Percentiles rank a stretch among this genome's conserved stretches.
Conservation (phyloP, 2,329 filamentous ascomycete species). For the Seiridium unicorne region DNA sequence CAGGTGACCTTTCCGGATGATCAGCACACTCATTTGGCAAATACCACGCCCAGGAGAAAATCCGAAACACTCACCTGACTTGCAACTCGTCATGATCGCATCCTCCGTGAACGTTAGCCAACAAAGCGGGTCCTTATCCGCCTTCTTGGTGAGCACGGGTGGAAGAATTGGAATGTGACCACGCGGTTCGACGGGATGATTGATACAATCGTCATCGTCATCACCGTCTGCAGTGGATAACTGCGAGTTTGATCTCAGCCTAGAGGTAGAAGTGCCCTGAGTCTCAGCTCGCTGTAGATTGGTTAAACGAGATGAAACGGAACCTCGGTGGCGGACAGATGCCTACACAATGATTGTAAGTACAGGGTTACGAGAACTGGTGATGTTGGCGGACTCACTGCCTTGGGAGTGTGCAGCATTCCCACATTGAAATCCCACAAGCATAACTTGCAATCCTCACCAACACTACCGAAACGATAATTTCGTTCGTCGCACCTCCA, state of each 20-base stretch:
- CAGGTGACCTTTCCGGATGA: constrained; percentile 59
- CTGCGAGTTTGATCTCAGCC: constrained; percentile 70
- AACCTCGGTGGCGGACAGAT: constrained; percentile 55
- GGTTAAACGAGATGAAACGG: constrained; percentile 49
- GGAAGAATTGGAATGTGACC: constrained; percentile 82
- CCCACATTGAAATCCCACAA: constrained; percentile 98
- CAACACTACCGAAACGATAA: constrained; percentile 94
- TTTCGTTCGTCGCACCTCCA: constrained; percentile 96
- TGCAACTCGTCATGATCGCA: constrained; percentile 88
- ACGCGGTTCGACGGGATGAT: constrained; percentile 83
- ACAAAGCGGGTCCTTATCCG: constrained; percentile 82
- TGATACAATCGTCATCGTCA: constrained; percentile 59
- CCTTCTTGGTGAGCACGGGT: constrained; percentile 83
- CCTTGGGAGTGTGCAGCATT: constrained; percentile 90
- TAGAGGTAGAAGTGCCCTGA: constrained; percentile 53
- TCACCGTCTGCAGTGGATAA: constrained; percentile 45
- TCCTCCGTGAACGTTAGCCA: constrained; percentile 95
- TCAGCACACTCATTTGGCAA: background rate
- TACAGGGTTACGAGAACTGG: constrained; percentile 11
- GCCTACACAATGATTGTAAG: constrained; percentile 30
- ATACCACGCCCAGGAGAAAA: background rate
- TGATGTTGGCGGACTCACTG: constrained; percentile 50
- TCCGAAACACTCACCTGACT: constrained; percentile 66
- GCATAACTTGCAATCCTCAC: constrained; percentile 85
- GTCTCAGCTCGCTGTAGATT: constrained; percentile 59